Conservation (phyloP, 1,284 basidiomycete species). For the Sanghuangporus weigelae region DNA sequence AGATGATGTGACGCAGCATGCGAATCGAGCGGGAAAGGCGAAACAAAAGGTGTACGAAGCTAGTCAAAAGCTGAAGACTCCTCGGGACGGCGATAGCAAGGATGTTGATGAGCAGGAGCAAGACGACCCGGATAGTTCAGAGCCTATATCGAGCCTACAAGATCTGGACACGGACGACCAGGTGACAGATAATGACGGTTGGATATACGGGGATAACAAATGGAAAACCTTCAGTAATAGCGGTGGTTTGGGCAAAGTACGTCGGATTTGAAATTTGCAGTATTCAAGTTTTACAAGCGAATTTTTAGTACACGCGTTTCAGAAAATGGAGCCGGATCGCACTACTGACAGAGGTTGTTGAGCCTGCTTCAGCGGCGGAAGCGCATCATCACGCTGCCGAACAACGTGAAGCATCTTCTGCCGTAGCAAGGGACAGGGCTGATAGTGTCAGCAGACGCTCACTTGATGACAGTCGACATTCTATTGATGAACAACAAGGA, state of each 20-base stretch:
- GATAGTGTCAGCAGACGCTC: not conserved
- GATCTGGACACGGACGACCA: slow-evolving; percentile 34
- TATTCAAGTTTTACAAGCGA: not conserved
- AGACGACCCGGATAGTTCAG: slow-evolving; percentile 16
- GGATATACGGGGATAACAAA: slow-evolving; percentile 95
- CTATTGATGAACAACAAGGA: slow-evolving; percentile 1
- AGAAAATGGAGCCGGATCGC: slow-evolving; percentile 83
- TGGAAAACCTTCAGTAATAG: slow-evolving; percentile 80
- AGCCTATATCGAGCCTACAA: slow-evolving; percentile 21
- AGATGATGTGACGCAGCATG: slow-evolving; percentile 38
- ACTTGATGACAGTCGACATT: slow-evolving; percentile 2
- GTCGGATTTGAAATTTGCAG: slow-evolving; percentile 10
- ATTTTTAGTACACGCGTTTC: slow-evolving; percentile 69
- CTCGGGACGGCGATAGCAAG: slow-evolving; percentile 22
- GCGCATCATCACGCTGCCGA: slow-evolving; percentile 3
- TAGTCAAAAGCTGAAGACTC: slow-evolving; percentile 25
- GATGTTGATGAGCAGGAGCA: slow-evolving; percentile 9
- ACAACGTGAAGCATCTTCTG: not conserved
- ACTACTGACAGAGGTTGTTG: slow-evolving; percentile 66
- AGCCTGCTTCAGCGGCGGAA: slow-evolving; percentile 31
- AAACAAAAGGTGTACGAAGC: slow-evolving; percentile 24
- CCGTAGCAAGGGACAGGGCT: not conserved
- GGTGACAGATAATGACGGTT: slow-evolving; percentile 81
- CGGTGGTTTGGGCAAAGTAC: slow-evolving; percentile 80
- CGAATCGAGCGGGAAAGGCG: slow-evolving; percentile 33